Evolutionary conservation across 2,329 filamentous ascomycete genomes (phyloP), one percentile per base, ranked within the genome.

Genomic region (Diaporthe destruens): DNA sequence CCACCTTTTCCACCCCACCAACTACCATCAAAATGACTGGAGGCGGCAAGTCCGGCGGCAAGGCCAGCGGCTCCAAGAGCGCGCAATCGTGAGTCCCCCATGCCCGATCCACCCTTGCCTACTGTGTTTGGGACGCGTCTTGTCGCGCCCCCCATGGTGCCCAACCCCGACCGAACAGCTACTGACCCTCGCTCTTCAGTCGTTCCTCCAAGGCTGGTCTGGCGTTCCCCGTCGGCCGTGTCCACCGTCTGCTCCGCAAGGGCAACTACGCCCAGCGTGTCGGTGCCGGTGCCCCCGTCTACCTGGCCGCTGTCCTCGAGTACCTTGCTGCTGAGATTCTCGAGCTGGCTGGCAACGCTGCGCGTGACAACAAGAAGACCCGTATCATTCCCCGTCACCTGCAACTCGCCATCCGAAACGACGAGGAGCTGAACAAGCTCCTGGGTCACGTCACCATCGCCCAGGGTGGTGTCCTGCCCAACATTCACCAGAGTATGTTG

Each of bases 291-390:
- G 96, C 96, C 78, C 96, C 96, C 77, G 96, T 98, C 82, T 98
- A 98, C 85, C 93, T 98, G 77, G 96, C 96, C 77, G 96, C 96
- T 71, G 96, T 99, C 71, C 94, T 99, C 65, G 96, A 99, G 88
- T 99, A 99, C 84, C 93, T 99, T 74, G 96, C 96, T 79, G 96
- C 96, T 78, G 96, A 99, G 89, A 98, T 99, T 80, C 95, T 99
- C 82, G 96, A 99, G 88, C 88, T 99, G 87, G 96, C 96, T 84
- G 96, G 96, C 80, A 99, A 99, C 86, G 96, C 96, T 81, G 96
- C 96, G 76, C 96, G 96, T 80, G 96, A 99, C 88, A 98, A 98
- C 92, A 99, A 99, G 94, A 98, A 98, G 93, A 99, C 96, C 77
- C 95, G 96, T 93, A 99, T 99, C 88, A 99, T 98, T 75, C 96